Evolutionary conservation across 768 basidiomycete species (phyloP), one percentile per base, ranked within the genome.

Genomic region (Russula emetica): DNA sequence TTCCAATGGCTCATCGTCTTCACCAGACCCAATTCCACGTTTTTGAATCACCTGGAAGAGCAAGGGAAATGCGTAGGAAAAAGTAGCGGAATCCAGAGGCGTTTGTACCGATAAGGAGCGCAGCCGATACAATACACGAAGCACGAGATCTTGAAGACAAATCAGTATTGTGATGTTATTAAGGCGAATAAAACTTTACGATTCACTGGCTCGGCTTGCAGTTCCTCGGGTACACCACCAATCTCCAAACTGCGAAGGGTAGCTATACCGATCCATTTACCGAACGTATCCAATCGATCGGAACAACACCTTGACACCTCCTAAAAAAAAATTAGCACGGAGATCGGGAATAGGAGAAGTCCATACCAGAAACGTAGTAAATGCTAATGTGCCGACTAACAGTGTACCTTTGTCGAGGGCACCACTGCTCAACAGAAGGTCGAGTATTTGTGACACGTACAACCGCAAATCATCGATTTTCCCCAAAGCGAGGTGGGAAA

Each of bases 61-160:
- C 14, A 98, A 79, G 9, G 92, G 89, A 54, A 86, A 88, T 0
- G 83, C 75, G 68, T 94, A 92, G 0, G 90, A 85, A 74, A 91
- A 96, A 0, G 94, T 94, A 2, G 91, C 85, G 0, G 88, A 81
- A 71, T 96, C 92, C 56, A 98, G 87, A 0, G 93, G 85, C 0
- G 82, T 76, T 67, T 92, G 87, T 66, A 95, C 91, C 0, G 92
- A 86, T 4, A 95, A 78, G 62, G 83, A 88, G 22, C 90, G 85
- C 0, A 98, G 73, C 22, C 91, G 85, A 72, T 96, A 90, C 2
- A 99, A 78, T 1, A 98, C 86, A 30, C 97, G 90, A 52, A 91
- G 77, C 28, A 95, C 80, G 36, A 98, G 78, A 7, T 79, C 94
- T 94, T 62, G 26, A n/a, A 45, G 58, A 7, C 53, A 9, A 36